These are phyloP conservation scores for Eucalyptus tenuipes DNA, from an alignment of 345 rosid genomes.

Conservation along the genomic window DNA sequence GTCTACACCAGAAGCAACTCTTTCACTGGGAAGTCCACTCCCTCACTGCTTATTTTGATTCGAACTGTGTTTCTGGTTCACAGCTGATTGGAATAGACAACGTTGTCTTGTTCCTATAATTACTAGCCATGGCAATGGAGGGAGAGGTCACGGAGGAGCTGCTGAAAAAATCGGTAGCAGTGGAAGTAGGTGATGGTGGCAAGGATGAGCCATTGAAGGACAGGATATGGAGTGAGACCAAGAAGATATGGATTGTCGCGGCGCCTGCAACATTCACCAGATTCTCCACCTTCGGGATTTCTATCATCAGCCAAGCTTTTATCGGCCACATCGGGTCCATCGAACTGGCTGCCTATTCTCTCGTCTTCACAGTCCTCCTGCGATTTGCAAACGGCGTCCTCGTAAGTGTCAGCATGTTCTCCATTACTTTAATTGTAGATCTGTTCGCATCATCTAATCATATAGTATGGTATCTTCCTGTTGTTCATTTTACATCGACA, in stretches of 20 bases:
- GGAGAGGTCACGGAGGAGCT: conserved; percentile 18
- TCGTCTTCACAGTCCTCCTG: conserved; percentile 45
- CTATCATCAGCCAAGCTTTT: conserved; percentile 49
- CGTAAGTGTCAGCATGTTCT: conserved; percentile 9
- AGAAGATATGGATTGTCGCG: conserved; percentile 63
- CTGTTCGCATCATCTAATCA: neutral
- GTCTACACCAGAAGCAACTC: neutral
- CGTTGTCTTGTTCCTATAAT: neutral
- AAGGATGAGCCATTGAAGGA: neutral
- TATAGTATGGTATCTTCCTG: neutral
- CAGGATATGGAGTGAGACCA: conserved; percentile 41
- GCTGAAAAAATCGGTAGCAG: neutral
- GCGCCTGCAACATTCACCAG: conserved; percentile 71
- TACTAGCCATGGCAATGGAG: neutral
- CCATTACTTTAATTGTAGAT: neutral
- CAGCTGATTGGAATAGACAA: neutral
- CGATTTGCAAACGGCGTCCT: conserved; percentile 56
- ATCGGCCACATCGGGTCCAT: conserved; percentile 58
- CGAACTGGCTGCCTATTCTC: conserved; percentile 66
- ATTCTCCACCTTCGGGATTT: conserved; percentile 49
- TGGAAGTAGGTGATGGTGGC: neutral
- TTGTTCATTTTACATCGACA: neutral
- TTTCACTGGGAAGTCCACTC: neutral
- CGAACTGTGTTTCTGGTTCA: neutral
- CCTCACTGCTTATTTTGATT: neutral